phyloP scores from a whole-genome alignment of 129 eudicot species.

The Escallonia herrerae region DNA sequence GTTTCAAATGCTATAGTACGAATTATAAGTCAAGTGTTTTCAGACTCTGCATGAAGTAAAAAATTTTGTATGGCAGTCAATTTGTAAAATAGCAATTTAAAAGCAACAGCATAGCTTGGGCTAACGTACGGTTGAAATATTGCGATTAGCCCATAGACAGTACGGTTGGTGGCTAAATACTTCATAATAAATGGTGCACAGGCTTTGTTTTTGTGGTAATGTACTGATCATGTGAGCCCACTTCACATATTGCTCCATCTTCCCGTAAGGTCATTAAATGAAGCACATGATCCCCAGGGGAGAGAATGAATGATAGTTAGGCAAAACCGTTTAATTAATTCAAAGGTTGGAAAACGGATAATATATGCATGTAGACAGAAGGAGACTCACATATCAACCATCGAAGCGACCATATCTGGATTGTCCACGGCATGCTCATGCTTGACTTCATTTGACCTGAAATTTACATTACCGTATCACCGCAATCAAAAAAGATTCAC shows the following conservation, averaged over 20 bases:
- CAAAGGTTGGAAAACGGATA: too few relatives aligned
- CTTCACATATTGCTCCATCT: constrained; percentile 13
- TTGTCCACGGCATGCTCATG: constrained; percentile 57
- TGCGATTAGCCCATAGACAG: too few relatives aligned
- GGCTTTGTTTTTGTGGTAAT: constrained; percentile 11
- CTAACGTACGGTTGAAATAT: too few relatives aligned
- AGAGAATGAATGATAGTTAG: constrained; percentile 5
- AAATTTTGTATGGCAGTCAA: too few relatives aligned
- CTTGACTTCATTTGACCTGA: constrained; percentile 42
- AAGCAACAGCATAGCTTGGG: too few relatives aligned
- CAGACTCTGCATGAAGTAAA: too few relatives aligned
- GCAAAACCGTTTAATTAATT: neutral
- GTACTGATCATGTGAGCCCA: constrained; percentile 41
- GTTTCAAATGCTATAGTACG: too few relatives aligned
- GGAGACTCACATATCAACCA: constrained; percentile 64
- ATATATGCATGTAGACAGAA: neutral
- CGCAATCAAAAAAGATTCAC: constrained; percentile 4
- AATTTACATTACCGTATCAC: constrained; percentile 10
- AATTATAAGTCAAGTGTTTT: too few relatives aligned
- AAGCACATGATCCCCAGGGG: constrained; percentile 28
- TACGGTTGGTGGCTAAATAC: too few relatives aligned
- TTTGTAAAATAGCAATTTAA: too few relatives aligned
- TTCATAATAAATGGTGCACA: too few relatives aligned
- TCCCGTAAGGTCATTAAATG: constrained; percentile 26
- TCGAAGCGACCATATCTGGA: constrained; percentile 56